Evolutionary conservation across 2,329 filamentous ascomycete genomes (phyloP).

Genomic region (Apiospora saccharicola): DNA sequence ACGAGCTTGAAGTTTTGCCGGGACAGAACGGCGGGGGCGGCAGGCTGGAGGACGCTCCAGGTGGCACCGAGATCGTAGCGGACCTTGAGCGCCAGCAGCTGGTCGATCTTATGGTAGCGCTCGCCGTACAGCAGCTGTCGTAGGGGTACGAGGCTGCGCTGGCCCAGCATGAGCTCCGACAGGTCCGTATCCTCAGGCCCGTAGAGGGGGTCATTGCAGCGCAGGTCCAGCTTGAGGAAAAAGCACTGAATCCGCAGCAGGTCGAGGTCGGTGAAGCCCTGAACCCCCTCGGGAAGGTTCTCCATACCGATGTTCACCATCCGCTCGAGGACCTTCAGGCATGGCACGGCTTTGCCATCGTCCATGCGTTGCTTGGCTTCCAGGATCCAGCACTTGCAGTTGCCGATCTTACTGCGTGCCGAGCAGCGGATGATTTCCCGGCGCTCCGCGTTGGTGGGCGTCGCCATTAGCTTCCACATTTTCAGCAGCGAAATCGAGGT

Average conservation of each 20-base stretch:
- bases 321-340: not conserved
- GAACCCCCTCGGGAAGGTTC: slow-evolving; percentile 58
- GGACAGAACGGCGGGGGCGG: slow-evolving; percentile 27
- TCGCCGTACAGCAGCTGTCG: slow-evolving; percentile 67
- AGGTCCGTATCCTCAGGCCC: slow-evolving; percentile 59
- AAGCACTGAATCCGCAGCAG: slow-evolving; percentile 70
- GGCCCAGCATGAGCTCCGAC: slow-evolving; percentile 66
- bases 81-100: slow-evolving; percentile 64
- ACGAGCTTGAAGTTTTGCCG: slow-evolving; percentile 44
- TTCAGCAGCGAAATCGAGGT: slow-evolving; percentile 63
- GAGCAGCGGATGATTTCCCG: slow-evolving; percentile 22
- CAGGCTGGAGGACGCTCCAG: slow-evolving; percentile 34
- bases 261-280: slow-evolving; percentile 65
- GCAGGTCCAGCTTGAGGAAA: slow-evolving; percentile 75
- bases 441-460: slow-evolving; percentile 64
- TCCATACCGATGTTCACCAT: slow-evolving; percentile 29
- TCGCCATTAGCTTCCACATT: slow-evolving; percentile 77
- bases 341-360: no score
- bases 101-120: slow-evolving; percentile 54
- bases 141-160: slow-evolving; percentile 62
- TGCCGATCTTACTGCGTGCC: not conserved
- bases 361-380: not conserved
- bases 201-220: slow-evolving; percentile 69
- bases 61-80: slow-evolving; percentile 59
- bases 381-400: slow-evolving; percentile 11